phyloP scores from a whole-genome alignment of 805 yeast genomes.

The Hanseniaspora nectarophila region DNA sequence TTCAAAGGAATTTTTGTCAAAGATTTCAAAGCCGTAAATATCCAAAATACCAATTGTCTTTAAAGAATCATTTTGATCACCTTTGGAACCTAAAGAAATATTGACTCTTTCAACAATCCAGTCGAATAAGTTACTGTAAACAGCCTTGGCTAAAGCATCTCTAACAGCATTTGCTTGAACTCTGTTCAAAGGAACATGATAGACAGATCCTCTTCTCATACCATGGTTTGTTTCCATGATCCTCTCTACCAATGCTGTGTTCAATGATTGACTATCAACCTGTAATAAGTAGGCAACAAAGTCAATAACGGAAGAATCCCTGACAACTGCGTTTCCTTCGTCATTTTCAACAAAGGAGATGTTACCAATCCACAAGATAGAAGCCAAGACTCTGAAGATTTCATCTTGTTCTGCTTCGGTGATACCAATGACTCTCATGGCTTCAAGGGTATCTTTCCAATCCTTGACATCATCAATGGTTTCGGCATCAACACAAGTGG shows the following conservation, averaged over 20 bases:
- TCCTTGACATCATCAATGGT: conserved; percentile 77
- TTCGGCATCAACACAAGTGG: conserved; percentile 73
- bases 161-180: conserved; percentile 91
- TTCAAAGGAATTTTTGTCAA: conserved; percentile 88
- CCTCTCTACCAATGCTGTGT: conserved; percentile 62
- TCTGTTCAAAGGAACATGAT: conserved; percentile 82
- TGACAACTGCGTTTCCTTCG: conserved; percentile 69
- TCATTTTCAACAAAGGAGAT: conserved; percentile 74
- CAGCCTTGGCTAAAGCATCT: conserved; percentile 89
- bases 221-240: conserved; percentile 86
- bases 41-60: conserved; percentile 87
- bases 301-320: conserved; percentile 83
- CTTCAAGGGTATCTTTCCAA: conserved; percentile 65
- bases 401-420: conserved; percentile 75
- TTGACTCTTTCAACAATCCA: conserved; percentile 94
- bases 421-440: conserved; percentile 82
- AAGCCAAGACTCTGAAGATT: conserved; percentile 72
- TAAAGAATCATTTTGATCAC: conserved; percentile 30
- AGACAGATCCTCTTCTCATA: conserved; percentile 77
- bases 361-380: conserved; percentile 91
- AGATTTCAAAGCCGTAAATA: conserved; percentile 92
- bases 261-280: conserved; percentile 56
- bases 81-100: conserved; percentile 49
- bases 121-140: conserved; percentile 83
- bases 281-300: conserved; percentile 86